Evolutionary conservation across 768 basidiomycete genomes (phyloP).

Genomic region (Psilocybe tampanensis): DNA sequence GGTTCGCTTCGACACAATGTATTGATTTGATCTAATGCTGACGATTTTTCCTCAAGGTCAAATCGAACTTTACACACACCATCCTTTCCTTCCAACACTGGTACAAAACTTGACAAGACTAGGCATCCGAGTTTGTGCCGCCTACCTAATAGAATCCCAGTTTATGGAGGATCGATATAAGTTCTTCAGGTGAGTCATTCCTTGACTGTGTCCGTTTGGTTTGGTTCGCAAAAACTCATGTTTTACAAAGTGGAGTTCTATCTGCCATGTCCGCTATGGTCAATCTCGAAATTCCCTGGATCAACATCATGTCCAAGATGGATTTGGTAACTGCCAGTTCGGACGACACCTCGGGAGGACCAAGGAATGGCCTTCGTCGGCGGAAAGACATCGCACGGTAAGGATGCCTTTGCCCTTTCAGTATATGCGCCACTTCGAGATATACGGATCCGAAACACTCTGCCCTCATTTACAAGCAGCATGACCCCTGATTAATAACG

Average conservation of each 20-base stretch:
- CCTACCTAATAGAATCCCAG: conserved; percentile 95
- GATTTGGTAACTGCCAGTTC: conserved; percentile 79
- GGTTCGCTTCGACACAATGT: conserved; percentile 43
- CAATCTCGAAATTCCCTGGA: conserved; percentile 94
- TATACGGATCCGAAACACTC: background rate
- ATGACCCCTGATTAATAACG: background rate
- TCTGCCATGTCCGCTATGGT: conserved; percentile 99
- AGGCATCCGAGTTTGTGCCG: conserved; percentile 85
- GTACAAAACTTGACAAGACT: conserved; percentile 74
- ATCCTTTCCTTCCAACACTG: conserved; percentile 92
- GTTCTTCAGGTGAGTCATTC: conserved; percentile 78
- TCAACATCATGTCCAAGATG: conserved; percentile 99
- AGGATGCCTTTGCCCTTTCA: conserved; percentile 19
- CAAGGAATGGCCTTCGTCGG: conserved; percentile 72
- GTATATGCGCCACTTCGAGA: background rate
- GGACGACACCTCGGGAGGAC: conserved; percentile 60
- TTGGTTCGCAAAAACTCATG: background rate
- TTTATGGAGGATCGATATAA: conserved; percentile 99
- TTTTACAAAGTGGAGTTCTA: conserved; percentile 74
- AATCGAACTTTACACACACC: conserved; percentile 98
- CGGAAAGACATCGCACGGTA: conserved; percentile 85
- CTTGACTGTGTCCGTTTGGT: background rate
- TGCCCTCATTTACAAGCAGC: conserved; percentile 3
- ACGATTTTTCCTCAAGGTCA: conserved; percentile 59
- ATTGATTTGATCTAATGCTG: background rate